These are phyloP conservation scores for Penicillium sp. DNA, from an alignment of 2,329 filamentous ascomycete genomes.

Conservation along the genomic window DNA sequence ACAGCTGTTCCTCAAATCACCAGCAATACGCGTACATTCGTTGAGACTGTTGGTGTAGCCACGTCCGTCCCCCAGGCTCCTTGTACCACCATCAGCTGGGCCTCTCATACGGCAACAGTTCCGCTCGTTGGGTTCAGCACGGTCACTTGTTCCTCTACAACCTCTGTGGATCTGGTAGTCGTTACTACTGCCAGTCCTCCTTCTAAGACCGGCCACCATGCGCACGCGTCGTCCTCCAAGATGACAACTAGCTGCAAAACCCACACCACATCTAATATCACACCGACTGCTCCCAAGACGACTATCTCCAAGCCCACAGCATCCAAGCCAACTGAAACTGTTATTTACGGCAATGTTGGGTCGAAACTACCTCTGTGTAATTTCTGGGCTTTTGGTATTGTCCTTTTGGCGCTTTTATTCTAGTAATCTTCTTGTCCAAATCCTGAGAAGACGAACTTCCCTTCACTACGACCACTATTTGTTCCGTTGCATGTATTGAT, in stretches of 20 bases:
- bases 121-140: conserved; percentile 40
- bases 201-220: background rate
- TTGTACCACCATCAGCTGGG: conserved; percentile 36
- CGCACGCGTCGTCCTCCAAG: background rate
- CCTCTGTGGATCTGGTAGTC: conserved; percentile 21
- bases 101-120: conserved; percentile 37
- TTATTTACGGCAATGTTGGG: background rate
- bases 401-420: background rate
- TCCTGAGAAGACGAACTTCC: background rate
- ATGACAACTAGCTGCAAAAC: background rate
- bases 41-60: background rate
- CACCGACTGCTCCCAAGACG: background rate
- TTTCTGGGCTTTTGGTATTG: background rate
- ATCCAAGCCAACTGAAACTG: background rate
- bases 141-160: conserved; percentile 18
- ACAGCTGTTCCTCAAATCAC: conserved; percentile 2
- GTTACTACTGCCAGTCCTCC: background rate
- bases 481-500: background rate
- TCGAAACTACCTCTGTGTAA: background rate
- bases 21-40: background rate
- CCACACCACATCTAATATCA: background rate
- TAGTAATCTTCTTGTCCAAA: background rate
- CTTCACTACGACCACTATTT: background rate
- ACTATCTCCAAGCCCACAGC: background rate
- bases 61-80: conserved; percentile 17